These are phyloP conservation scores for Mortierella antarctica DNA, from an alignment of 192 early-diverging fungal genomes.

Conservation along the genomic window DNA sequence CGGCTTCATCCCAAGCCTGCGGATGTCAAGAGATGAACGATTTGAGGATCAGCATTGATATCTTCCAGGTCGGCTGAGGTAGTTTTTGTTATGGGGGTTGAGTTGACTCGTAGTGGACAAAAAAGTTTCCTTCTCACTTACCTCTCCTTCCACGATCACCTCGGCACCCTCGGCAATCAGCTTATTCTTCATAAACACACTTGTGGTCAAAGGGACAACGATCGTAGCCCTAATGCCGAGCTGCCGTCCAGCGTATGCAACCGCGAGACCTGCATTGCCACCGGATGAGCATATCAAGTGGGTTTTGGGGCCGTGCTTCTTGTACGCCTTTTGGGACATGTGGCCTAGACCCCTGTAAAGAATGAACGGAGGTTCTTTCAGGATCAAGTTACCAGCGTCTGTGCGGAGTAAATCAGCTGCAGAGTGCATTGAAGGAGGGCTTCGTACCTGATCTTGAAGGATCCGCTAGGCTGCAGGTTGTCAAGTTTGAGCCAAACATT, in stretches of 20 bases:
- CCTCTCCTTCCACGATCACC: slow-evolving; percentile 60
- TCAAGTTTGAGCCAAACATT: slow-evolving; percentile 83
- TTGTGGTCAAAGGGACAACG: slow-evolving; percentile 64
- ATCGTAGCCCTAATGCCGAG: slow-evolving; percentile 66
- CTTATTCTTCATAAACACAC: slow-evolving; percentile 61
- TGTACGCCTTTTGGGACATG: slow-evolving; percentile 64
- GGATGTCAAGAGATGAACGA: neutral
- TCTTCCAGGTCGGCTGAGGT: neutral
- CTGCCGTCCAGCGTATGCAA: slow-evolving; percentile 73
- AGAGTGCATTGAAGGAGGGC: neutral
- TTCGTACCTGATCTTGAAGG: slow-evolving; percentile 76
- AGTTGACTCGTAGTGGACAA: no score
- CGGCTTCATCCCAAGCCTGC: slow-evolving; percentile 60
- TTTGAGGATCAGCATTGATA: neutral
- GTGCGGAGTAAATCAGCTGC: neutral
- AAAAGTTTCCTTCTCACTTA: slow-evolving; percentile 12
- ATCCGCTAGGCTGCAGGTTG: slow-evolving; percentile 79
- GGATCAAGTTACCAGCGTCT: neutral
- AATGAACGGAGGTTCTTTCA: neutral
- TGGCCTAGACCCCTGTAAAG: slow-evolving; percentile 68
- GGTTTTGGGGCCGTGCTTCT: slow-evolving; percentile 55
- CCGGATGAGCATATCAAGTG: slow-evolving; percentile 70
- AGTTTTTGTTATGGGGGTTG: no score
- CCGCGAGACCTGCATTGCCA: slow-evolving; percentile 73
- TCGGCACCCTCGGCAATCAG: slow-evolving; percentile 72